These are phyloP conservation scores for Eucalyptus dawsonii DNA, from an alignment of 345 rosid genomes.

Conservation along the genomic window DNA sequence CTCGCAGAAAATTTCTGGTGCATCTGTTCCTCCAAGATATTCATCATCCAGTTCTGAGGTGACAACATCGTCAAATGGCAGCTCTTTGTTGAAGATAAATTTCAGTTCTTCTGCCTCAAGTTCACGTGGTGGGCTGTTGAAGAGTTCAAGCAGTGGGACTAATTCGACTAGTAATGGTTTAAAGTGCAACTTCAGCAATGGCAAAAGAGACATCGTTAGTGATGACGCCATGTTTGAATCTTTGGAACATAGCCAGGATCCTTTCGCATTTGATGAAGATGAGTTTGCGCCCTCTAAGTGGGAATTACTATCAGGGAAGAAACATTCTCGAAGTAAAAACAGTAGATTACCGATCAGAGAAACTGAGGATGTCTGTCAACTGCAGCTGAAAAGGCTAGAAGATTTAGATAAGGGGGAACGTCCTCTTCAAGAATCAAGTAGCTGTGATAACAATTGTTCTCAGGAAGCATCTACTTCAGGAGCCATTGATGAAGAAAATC, in stretches of 20 bases:
- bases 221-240: constrained; percentile 10
- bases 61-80: constrained; percentile 27
- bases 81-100: constrained; percentile 25
- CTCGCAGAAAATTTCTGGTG: constrained; percentile 22
- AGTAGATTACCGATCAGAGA: constrained; percentile 13
- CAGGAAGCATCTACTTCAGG: constrained; percentile 17
- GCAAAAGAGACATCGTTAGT: constrained; percentile 11
- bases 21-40: constrained; percentile 21
- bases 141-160: constrained; percentile 21
- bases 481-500: constrained; percentile 37
- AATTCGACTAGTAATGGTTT: constrained; percentile 19
- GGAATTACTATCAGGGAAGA: constrained; percentile 49
- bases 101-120: constrained; percentile 33
- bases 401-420: constrained; percentile 22
- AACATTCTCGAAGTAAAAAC: constrained; percentile 21
- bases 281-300: constrained; percentile 70
- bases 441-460: constrained; percentile 10
- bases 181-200: constrained; percentile 17
- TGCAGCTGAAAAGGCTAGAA: constrained; percentile 23
- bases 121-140: constrained; percentile 32
- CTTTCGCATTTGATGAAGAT: constrained; percentile 75
- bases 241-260: constrained; percentile 55
- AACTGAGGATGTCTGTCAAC: constrained; percentile 16
- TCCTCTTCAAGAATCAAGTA: constrained; percentile 20
- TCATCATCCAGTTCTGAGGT: constrained; percentile 39